These are phyloP conservation scores for Melaleuca alternifolia DNA, from an alignment of 345 rosid species.

Conservation along the genomic window DNA sequence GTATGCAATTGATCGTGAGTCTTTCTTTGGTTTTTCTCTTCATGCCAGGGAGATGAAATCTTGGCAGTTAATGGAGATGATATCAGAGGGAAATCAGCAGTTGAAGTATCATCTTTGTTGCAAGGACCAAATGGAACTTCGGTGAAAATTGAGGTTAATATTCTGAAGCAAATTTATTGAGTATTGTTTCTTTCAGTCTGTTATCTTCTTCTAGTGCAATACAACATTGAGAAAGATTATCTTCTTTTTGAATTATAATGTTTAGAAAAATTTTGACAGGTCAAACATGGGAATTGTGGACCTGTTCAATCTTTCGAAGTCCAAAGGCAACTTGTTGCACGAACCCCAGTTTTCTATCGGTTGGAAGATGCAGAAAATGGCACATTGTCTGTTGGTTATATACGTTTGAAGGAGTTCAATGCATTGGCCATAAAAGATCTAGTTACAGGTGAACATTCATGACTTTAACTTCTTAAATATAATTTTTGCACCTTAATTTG, in stretches of 20 bases:
- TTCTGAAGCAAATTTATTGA: background rate
- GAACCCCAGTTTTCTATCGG: constrained; percentile 75
- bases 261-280: constrained; percentile 28
- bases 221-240: background rate
- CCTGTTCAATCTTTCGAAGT: constrained; percentile 53
- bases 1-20: background rate
- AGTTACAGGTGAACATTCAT: constrained; percentile 48
- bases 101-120: constrained; percentile 85
- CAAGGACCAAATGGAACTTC: constrained; percentile 90
- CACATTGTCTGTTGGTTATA: constrained; percentile 58
- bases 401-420: constrained; percentile 86
- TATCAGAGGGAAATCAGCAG: constrained; percentile 79
- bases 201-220: background rate
- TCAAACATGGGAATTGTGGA: constrained; percentile 88
- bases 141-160: constrained; percentile 67
- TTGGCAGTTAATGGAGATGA: constrained; percentile 72
- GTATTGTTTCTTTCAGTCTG: background rate
- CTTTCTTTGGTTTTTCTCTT: background rate
- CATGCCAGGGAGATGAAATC: constrained; percentile 73
- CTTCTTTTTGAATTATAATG: background rate
- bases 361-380: constrained; percentile 68
- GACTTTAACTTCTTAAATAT: background rate
- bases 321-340: constrained; percentile 79
- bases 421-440: constrained; percentile 92
- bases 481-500: background rate